Evolutionary conservation across 306 rosid genomes (phyloP).

Genomic region (Senna tora): DNA sequence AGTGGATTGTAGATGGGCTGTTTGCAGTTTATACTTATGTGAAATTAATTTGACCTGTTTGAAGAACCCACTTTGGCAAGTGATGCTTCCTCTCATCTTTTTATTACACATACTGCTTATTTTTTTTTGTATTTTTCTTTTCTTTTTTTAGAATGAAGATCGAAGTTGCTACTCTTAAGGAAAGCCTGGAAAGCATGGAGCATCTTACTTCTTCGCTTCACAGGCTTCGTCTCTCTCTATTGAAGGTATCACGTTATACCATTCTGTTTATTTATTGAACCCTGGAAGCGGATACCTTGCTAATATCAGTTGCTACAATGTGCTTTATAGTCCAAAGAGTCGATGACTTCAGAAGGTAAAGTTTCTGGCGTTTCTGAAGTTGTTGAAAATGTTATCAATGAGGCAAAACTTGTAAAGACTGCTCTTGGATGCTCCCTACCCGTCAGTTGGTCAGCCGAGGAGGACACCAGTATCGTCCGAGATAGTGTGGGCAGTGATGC

Average conservation of each 20-base stretch:
- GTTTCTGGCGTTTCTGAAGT: conserved; percentile 46
- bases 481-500: conserved; percentile 42
- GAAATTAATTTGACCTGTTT: conserved; percentile 11
- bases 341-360: conserved; percentile 46
- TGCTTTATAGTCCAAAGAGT: conserved; percentile 65
- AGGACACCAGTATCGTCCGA: conserved; percentile 44
- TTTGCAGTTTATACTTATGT: conserved; percentile 22
- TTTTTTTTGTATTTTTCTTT: not conserved
- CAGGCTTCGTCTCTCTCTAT: conserved; percentile 82
- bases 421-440: conserved; percentile 96
- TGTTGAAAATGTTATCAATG: conserved; percentile 57
- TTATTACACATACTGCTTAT: conserved; percentile 10
- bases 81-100: conserved; percentile 25
- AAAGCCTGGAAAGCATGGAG: conserved; percentile 83
- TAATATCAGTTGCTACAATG: conserved; percentile 35
- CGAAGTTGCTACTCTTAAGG: conserved; percentile 86
- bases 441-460: conserved; percentile 79
- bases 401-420: conserved; percentile 83
- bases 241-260: conserved; percentile 54
- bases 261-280: conserved; percentile 34
- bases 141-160: conserved; percentile 66
- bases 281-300: conserved; percentile 25
- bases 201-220: conserved; percentile 71
- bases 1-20: conserved; percentile 33
- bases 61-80: conserved; percentile 20